Conservation (phyloP, 495 filamentous ascomycete species). For the Elasticomyces elasticus region DNA sequence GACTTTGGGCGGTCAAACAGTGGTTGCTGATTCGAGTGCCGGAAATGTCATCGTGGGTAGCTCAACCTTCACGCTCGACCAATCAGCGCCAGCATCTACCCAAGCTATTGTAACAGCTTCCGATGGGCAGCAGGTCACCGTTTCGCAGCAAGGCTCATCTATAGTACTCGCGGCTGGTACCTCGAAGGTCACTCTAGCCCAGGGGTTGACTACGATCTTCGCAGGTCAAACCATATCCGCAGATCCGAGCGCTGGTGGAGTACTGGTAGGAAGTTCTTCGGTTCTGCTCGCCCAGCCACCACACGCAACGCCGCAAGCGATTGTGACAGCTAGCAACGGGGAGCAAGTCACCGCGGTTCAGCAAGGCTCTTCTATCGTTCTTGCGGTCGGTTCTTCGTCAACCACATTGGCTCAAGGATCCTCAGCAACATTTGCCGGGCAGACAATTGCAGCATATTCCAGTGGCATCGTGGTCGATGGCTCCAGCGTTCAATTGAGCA, state of each 20-base stretch:
- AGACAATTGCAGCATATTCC: not conserved
- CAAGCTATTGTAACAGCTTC: not conserved
- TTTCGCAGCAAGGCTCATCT: constrained; percentile 1
- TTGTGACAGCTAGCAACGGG: not conserved
- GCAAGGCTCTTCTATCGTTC: not conserved
- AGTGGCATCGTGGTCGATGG: not conserved
- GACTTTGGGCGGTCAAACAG: not conserved
- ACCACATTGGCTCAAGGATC: not conserved
- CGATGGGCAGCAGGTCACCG: not conserved
- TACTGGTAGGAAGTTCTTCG: not conserved
- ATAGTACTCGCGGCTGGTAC: not conserved
- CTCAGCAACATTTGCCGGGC: not conserved
- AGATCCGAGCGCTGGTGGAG: not conserved
- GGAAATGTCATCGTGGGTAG: not conserved
- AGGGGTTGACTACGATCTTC: not conserved
- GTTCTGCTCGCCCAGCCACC: not conserved
- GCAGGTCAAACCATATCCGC: not conserved
- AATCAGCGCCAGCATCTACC: not conserved
- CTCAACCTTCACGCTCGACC: not conserved
- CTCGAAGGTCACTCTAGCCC: not conserved
- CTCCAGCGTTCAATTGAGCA: not conserved
- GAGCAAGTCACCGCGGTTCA: not conserved
- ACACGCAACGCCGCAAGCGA: not conserved
- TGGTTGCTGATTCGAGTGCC: not conserved
- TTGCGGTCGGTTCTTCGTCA: not conserved